A percentile compares a stretch with the other conserved stretches of the same genome.
phyloP scores from a whole-genome alignment of 441 rosid genomes.

The Adansonia gregorii region DNA sequence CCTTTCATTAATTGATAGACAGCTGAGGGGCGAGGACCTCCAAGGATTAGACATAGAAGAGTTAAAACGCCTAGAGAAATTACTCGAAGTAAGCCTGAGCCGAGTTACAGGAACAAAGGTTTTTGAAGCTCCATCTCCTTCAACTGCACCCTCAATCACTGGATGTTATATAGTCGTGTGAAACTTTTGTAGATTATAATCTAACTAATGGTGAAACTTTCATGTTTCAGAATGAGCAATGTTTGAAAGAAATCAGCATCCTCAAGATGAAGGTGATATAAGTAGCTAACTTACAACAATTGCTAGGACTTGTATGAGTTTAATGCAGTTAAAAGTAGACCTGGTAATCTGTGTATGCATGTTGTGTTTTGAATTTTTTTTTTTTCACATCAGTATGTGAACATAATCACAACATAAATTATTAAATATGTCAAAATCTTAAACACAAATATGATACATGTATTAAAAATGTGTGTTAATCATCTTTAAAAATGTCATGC shows the following conservation, averaged over 20 bases:
- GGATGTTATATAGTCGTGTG: neutral
- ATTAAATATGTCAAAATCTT: no score
- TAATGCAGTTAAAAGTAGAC: neutral
- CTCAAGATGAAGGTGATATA: constrained; percentile 41
- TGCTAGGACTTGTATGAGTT: neutral
- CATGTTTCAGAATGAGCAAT: constrained; percentile 31
- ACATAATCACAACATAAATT: no score
- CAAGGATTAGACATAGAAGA: constrained; percentile 37
- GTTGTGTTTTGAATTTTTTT: no score
- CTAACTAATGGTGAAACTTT: neutral
- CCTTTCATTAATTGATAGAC: constrained; percentile 31
- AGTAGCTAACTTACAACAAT: neutral
- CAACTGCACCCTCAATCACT: neutral
- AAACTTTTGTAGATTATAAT: neutral
- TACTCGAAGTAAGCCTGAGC: constrained; percentile 32
- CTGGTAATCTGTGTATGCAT: no score
- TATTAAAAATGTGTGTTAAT: no score
- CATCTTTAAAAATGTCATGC: no score
- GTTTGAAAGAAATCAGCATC: constrained; percentile 32
- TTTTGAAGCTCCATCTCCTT: neutral
- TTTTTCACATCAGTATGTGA: no score
- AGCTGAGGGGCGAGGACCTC: constrained; percentile 43
- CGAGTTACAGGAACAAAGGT: constrained; percentile 40
- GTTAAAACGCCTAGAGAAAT: constrained; percentile 33
- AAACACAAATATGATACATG: no score